Conservation (phyloP, 2,329 filamentous ascomycete genomes). For the Xylogone sp. region DNA sequence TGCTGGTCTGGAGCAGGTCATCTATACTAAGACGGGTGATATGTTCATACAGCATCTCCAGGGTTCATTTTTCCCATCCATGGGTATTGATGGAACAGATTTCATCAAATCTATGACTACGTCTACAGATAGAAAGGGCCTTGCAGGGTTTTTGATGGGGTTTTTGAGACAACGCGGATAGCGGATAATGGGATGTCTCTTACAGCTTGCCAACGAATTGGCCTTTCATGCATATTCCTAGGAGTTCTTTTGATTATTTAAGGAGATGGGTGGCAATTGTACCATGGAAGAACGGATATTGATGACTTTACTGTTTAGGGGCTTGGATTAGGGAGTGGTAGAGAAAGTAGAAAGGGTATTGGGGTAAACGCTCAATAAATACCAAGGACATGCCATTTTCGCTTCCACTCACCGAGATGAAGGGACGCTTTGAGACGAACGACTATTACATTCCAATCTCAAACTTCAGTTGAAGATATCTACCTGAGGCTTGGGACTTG, state of each 20-base stretch:
- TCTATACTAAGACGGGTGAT: constrained; percentile 85
- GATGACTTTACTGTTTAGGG: not conserved
- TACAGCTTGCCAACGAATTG: not conserved
- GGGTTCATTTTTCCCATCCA: constrained; percentile 56
- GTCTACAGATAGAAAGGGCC: constrained; percentile 54
- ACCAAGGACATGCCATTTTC: not conserved
- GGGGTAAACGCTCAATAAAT: not conserved
- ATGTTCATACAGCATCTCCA: constrained; percentile 71
- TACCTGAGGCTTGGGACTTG: no score
- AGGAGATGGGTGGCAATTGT: not conserved
- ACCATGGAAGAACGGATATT: not conserved
- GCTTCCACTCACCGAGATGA: not conserved
- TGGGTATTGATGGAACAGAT: constrained; percentile 60
- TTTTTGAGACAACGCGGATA: constrained; percentile 41
- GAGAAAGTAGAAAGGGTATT: not conserved
- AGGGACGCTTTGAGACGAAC: no score
- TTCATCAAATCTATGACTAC: constrained; percentile 58
- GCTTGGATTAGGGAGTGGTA: not conserved
- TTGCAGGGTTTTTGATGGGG: constrained; percentile 60
- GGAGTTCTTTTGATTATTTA: not conserved
- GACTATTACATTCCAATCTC: no score
- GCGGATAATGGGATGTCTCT: not conserved
- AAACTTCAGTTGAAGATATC: no score
- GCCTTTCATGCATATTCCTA: not conserved
- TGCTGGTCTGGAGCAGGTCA: constrained; percentile 79